Conservation (phyloP, 306 rosid genomes). For the Dryas octopetala region DNA sequence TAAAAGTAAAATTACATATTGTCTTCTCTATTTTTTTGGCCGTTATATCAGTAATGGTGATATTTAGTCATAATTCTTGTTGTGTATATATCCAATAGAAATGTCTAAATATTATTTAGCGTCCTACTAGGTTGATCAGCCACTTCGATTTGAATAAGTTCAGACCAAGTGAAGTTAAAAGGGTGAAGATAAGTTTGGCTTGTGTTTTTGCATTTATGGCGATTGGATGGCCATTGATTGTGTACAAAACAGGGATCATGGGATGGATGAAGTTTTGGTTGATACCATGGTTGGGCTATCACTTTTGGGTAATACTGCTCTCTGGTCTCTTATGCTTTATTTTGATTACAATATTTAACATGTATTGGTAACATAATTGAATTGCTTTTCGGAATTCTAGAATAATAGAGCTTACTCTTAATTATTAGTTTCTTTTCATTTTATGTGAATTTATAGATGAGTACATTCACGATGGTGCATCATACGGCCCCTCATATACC, state of each 20-base stretch:
- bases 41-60: not conserved
- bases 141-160: constrained; percentile 83
- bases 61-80: not conserved
- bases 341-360: not conserved
- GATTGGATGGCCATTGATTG: constrained; percentile 92
- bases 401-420: not conserved
- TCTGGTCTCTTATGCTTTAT: constrained; percentile 7
- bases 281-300: constrained; percentile 99
- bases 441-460: constrained; percentile 57
- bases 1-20: constrained; percentile 4
- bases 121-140: constrained; percentile 59
- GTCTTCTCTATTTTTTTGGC: constrained; percentile 14
- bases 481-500: constrained; percentile 99
- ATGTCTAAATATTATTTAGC: constrained; percentile 18
- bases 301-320: constrained; percentile 84
- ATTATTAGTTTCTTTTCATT: not conserved
- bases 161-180: constrained; percentile 77
- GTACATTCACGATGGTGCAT: constrained; percentile 98
- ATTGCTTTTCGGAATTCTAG: not conserved
- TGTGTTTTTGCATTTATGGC: constrained; percentile 86
- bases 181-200: constrained; percentile 91
- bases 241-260: constrained; percentile 79
- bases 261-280: constrained; percentile 99
- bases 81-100: not conserved
- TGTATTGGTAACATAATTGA: not conserved